Base-by-base conservation (phyloP, 2,329 filamentous ascomycete species). In the Talaromyces sp. region DNA sequence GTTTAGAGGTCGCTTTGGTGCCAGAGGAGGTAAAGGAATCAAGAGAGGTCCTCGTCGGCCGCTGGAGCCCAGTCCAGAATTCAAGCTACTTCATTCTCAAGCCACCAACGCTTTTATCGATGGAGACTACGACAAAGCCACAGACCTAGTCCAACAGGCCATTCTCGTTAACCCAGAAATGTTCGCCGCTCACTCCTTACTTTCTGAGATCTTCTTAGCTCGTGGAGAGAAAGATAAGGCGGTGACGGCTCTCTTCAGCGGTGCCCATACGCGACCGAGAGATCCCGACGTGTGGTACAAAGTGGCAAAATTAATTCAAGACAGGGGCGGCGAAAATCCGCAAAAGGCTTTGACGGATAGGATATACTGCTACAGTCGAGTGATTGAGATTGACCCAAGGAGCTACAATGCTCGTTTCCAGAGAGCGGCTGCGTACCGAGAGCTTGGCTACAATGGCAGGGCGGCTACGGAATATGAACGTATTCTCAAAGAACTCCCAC, bases 101-200 rank as follows among this genome's bases (percentile, higher is more conserved):
- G 79, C 79, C 27, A 80, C 77, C 1, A 75, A 75, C 53, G 79
- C 79, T 19, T 81, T 80, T 61, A 79, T 80, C 58, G 76, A 80
- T 62, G 71, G 74, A 9, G 73, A 80, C 55, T 78, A 77, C 61
- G 78, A 76, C 57, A 73, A 70, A 66, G 81, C 73, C 55, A 77
- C 70, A 56, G 68, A 75, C 7, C 65, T 77, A 11, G 74, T 79
- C 43, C 75, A 77, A 60, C 72, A 78, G 62, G 83, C 83, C 9
- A 79, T 85, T 32, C 74, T 79, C 46, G 72, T 78, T 31, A 87
- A 88, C 65, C 85, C 85, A 0, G 85, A 87, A 68, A 83, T 87
- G 64, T 87, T 84, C 68, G 78, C 80, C 29, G 83, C 85, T 14
- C 83, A 88, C 73, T 83, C 80, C 57, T 74, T 87, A 21, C 74